These are phyloP conservation scores for Talaromyces wortmannii DNA, from an alignment of 495 filamentous ascomycete genomes.

Conservation along the genomic window DNA sequence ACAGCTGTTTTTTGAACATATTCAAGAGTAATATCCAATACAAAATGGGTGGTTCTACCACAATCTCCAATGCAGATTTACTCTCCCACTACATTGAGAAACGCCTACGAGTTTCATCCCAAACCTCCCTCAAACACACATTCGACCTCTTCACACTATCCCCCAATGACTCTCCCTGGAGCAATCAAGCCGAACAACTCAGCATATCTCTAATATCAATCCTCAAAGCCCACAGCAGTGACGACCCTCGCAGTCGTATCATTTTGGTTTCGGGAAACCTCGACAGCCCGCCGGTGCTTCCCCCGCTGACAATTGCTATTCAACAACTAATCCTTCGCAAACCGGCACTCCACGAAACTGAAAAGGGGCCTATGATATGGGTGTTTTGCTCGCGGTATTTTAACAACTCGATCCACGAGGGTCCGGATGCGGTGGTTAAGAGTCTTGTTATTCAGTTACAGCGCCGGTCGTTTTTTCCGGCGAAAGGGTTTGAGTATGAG, in stretches of 20 bases:
- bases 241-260: background rate
- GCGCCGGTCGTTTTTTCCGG: background rate
- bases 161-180: background rate
- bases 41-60: background rate
- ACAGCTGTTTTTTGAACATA: background rate
- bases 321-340: background rate
- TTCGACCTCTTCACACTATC: background rate
- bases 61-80: background rate
- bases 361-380: background rate
- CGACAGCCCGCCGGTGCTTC: background rate
- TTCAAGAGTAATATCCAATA: background rate
- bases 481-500: background rate
- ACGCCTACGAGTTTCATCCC: background rate
- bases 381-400: background rate
- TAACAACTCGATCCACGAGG: background rate
- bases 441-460: background rate
- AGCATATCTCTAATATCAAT: background rate
- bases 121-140: background rate
- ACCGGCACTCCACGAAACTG: background rate
- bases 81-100: background rate
- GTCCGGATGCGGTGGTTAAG: background rate
- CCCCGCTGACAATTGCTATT: background rate
- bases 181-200: background rate
- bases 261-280: background rate
- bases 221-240: background rate